Conservation (phyloP, 805 yeast species). For the Candida orba region DNA sequence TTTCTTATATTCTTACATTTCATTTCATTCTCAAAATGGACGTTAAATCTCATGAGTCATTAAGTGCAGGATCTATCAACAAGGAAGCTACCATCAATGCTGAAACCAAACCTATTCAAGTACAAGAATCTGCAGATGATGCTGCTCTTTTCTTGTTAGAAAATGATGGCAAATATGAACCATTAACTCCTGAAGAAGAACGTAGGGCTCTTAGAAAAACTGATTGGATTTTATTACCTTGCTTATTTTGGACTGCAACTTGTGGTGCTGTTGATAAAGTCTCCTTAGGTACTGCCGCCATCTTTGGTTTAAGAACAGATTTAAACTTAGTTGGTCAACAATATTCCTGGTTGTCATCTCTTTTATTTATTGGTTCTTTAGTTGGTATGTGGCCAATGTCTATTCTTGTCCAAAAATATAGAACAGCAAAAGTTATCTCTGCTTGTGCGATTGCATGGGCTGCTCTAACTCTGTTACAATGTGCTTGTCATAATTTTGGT, state of each 20-base stretch:
- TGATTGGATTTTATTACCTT: slow-evolving; percentile 31
- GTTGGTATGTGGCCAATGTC: slow-evolving; percentile 33
- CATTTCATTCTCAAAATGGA: not conserved
- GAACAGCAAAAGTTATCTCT: slow-evolving; percentile 20
- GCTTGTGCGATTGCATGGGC: slow-evolving; percentile 19
- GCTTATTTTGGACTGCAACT: slow-evolving; percentile 29
- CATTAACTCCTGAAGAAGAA: slow-evolving; percentile 25
- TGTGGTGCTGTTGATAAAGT: slow-evolving; percentile 38
- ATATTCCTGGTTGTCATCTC: slow-evolving; percentile 34
- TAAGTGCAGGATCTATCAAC: not conserved
- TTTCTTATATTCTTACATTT: not conserved
- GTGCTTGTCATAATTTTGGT: slow-evolving; percentile 32
- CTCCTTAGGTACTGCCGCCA: slow-evolving; percentile 37
- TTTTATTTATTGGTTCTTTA: slow-evolving; percentile 36
- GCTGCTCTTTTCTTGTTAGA: slow-evolving; percentile 22
- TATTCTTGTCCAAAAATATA: slow-evolving; percentile 20
- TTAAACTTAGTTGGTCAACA: slow-evolving; percentile 33
- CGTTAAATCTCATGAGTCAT: slow-evolving; percentile 1
- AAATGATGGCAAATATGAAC: slow-evolving; percentile 19
- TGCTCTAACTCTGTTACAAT: slow-evolving; percentile 16
- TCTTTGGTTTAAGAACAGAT: slow-evolving; percentile 37
- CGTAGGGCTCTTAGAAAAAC: slow-evolving; percentile 29
- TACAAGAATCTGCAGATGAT: slow-evolving; percentile 13
- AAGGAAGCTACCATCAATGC: slow-evolving; percentile 1
- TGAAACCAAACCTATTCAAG: not conserved